Base-by-base conservation (phyloP, 1,139 yeast species). In the Taphrina pruni region DNA sequence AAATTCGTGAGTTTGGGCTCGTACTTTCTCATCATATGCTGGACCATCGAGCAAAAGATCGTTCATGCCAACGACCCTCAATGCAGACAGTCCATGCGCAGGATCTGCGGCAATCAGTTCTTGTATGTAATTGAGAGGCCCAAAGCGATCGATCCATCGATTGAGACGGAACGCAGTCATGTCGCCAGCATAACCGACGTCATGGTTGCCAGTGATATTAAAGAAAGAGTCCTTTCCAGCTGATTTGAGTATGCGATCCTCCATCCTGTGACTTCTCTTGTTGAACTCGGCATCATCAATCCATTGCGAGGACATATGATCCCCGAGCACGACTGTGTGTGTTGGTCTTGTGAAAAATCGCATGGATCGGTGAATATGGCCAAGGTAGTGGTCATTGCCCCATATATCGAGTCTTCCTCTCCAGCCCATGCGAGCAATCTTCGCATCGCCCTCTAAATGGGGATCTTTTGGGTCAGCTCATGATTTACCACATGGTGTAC, bases 231-330 rank as follows among this genome's bases (percentile, higher is more conserved):
- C 56, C n/a, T 35, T 36, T 8, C 45, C 48, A 9, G 17, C 17
- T 43, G 17, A 43, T 6, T 94, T 93, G 71, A 91, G 84, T 75
- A 92, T 85, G 60, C 88, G 79, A 0, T 38, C 20, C 91, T 85
- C 76, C 85, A 92, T 72, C 97, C 81, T 72, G 82, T 82, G 0
- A 94, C 65, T 90, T 71, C 99, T 83, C 75, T 87, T 86, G 77
- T 84, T 87, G 78, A 90, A 94, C 77, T 93, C 98, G 17, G 87
- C 84, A 78, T 92, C 97, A 55, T 84, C 83, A 72, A 94, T 91
- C 98, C 99, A 94, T 79, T 94, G 99, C 14, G 95, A 88, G n/a
- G 97, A 90, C 72, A 94, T 87, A 73, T 91, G 82, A 78, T 94
- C 99, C 0, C 99, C 99, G 87, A 94, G 84, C 11, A 73, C 70